Percentiles rank a stretch among this genome's conserved stretches.
Conservation (phyloP, 768 basidiomycete species). For the Clathrus columnatus region DNA sequence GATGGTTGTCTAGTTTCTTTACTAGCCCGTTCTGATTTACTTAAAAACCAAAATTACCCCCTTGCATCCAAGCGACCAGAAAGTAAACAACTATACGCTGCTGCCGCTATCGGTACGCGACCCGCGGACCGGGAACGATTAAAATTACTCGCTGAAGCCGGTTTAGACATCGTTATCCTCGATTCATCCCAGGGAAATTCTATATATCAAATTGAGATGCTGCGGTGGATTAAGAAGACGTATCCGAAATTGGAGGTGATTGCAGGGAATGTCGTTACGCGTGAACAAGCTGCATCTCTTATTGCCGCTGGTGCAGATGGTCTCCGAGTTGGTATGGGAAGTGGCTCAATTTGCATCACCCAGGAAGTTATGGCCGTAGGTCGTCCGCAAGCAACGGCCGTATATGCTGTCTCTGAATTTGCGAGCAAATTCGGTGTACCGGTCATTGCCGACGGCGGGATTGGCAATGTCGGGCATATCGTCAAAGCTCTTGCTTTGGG, state of each 20-base stretch:
- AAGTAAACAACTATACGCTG: conserved; percentile 93
- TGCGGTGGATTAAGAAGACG: conserved; percentile 82
- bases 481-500: conserved; percentile 94
- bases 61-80: conserved; percentile 85
- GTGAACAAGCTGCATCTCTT: conserved; percentile 91
- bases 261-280: conserved; percentile 95
- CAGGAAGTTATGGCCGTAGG: conserved; percentile 99
- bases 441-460: conserved; percentile 93
- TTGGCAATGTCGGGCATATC: conserved; percentile 93
- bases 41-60: conserved; percentile 96
- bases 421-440: conserved; percentile 89
- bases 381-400: conserved; percentile 95
- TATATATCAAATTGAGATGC: conserved; percentile 87
- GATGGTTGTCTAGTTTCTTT: conserved; percentile 66
- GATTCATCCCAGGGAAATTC: conserved; percentile 99
- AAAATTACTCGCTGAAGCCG: conserved; percentile 79
- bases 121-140: conserved; percentile 82
- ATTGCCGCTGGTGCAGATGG: conserved; percentile 94
- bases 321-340: conserved; percentile 96
- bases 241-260: conserved; percentile 87
- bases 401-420: conserved; percentile 94
- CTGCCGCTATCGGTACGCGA: conserved; percentile 92
- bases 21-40: conserved; percentile 90
- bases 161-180: conserved; percentile 88
- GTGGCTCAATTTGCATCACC: conserved; percentile 97